phyloP scores from a whole-genome alignment of 441 rosid species.

The Pelargonium cotyledonis region DNA sequence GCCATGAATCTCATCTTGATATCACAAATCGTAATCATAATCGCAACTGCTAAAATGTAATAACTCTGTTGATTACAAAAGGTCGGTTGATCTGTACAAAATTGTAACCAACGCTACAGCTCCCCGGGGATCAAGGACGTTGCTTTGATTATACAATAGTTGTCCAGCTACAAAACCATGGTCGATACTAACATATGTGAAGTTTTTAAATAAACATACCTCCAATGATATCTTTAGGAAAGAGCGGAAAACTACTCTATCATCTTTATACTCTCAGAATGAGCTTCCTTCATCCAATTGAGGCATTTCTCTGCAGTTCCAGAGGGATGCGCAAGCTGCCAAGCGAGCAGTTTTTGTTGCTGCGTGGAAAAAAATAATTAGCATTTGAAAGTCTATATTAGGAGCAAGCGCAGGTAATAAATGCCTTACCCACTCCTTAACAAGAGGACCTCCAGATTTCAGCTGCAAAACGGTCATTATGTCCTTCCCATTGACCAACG shows the following conservation, averaged over 20 bases:
- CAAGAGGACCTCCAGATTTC: conserved; percentile 66
- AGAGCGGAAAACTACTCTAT: neutral
- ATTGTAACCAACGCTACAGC: no score
- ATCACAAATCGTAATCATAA: no score
- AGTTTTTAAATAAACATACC: neutral
- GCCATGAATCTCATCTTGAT: no score
- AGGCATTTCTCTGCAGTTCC: conserved; percentile 75
- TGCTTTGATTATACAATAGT: no score
- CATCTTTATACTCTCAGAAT: conserved; percentile 48
- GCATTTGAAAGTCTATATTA: conserved; percentile 3
- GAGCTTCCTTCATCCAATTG: conserved; percentile 75
- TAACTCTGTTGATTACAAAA: no score
- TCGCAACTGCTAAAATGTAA: no score
- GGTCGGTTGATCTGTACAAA: no score
- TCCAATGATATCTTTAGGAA: neutral
- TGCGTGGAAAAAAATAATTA: conserved; percentile 28
- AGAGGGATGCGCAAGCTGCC: conserved; percentile 77
- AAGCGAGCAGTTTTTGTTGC: conserved; percentile 68
- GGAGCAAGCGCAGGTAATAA: neutral
- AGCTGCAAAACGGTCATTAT: conserved; percentile 72
- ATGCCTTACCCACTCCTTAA: conserved; percentile 74
- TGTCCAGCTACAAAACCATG: no score
- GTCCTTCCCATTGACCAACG: conserved; percentile 75
- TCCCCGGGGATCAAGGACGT: no score
- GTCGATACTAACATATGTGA: neutral